Percentiles rank a stretch among this genome's conserved stretches.
Conservation (phyloP, 2,329 filamentous ascomycete species). For the Penicillium occitanis region DNA sequence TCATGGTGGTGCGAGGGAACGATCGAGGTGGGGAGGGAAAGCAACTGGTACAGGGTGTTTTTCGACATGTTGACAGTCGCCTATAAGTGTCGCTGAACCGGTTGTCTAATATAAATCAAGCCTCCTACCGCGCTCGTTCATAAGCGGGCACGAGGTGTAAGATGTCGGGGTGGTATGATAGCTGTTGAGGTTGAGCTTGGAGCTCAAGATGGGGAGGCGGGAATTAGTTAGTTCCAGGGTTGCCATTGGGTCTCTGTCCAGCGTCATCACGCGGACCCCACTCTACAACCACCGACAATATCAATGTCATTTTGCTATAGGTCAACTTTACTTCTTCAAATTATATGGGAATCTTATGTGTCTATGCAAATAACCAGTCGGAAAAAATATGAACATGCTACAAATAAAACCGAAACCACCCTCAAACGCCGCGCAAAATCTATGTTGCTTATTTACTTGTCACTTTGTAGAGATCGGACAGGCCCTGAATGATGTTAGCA, state of each 20-base stretch:
- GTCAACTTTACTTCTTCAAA: neutral
- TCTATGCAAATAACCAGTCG: neutral
- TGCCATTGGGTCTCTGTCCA: constrained; percentile 9
- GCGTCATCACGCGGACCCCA: constrained; percentile 16
- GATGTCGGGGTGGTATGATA: constrained; percentile 11
- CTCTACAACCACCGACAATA: neutral
- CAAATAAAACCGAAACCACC: neutral
- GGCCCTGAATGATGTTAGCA: constrained; percentile 15
- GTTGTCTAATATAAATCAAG: neutral
- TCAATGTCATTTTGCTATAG: neutral
- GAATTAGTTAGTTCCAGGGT: constrained; percentile 2
- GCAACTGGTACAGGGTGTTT: constrained; percentile 70
- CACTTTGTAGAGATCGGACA: constrained; percentile 27
- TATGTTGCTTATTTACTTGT: neutral
- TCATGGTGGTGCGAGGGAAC: constrained; percentile 76
- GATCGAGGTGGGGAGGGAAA: constrained; percentile 86
- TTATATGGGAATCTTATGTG: neutral
- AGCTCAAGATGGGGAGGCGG: constrained; percentile 12
- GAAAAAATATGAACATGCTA: neutral
- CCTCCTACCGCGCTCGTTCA: constrained; percentile 27
- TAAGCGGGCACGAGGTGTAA: constrained; percentile 27
- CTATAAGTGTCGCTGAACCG: neutral
- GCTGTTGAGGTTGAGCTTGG: constrained; percentile 16
- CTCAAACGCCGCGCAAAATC: constrained; percentile 14
- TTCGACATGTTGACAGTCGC: constrained; percentile 41